A percentile compares a stretch with the other conserved stretches of the same genome.
These are phyloP conservation scores for Monosporascus ibericus DNA, from an alignment of 2,329 filamentous ascomycete species.

Conservation along the genomic window DNA sequence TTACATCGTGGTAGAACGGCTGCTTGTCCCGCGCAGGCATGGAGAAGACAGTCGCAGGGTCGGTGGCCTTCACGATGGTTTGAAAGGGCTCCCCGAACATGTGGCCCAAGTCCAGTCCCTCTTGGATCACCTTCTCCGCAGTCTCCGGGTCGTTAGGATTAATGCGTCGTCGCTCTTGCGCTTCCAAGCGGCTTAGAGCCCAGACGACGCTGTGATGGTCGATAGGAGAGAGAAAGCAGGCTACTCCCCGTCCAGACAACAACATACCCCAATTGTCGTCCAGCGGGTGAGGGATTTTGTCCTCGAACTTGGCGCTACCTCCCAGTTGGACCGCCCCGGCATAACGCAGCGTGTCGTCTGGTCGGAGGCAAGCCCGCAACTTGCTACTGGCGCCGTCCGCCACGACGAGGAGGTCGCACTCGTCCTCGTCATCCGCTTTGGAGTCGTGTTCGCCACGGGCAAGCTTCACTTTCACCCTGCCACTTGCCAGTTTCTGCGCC, in stretches of 20 bases:
- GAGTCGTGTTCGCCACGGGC: constrained; percentile 7
- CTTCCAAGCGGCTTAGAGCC: constrained; percentile 32
- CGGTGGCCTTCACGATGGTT: constrained; percentile 32
- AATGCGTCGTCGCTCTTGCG: constrained; percentile 3
- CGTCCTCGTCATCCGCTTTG: constrained; percentile 13
- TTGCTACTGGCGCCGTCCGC: constrained; percentile 40
- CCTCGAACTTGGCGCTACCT: constrained; percentile 31
- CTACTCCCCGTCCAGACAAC: constrained; percentile 31
- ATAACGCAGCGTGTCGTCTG: constrained; percentile 32
- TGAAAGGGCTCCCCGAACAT: constrained; percentile 33
- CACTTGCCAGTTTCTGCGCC: constrained; percentile 9
- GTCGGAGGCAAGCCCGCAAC: constrained; percentile 31
- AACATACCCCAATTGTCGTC: constrained; percentile 35
- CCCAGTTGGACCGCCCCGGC: constrained; percentile 32
- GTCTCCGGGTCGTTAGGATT: constrained; percentile 9
- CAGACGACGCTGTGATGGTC: constrained; percentile 35
- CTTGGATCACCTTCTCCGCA: constrained; percentile 23
- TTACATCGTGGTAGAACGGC: constrained; percentile 32
- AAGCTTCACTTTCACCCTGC: constrained; percentile 11
- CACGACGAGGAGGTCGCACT: constrained; percentile 37
- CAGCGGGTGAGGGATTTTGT: constrained; percentile 25
- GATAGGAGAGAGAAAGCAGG: constrained; percentile 39
- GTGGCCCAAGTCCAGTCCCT: constrained; percentile 26
- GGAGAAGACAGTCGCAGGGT: constrained; percentile 28
- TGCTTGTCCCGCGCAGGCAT: constrained; percentile 39